Percentiles rank a stretch among this genome's conserved stretches.
These are phyloP conservation scores for Solanum arcanum DNA, from an alignment of 257 asterid genomes.

Conservation along the genomic window DNA sequence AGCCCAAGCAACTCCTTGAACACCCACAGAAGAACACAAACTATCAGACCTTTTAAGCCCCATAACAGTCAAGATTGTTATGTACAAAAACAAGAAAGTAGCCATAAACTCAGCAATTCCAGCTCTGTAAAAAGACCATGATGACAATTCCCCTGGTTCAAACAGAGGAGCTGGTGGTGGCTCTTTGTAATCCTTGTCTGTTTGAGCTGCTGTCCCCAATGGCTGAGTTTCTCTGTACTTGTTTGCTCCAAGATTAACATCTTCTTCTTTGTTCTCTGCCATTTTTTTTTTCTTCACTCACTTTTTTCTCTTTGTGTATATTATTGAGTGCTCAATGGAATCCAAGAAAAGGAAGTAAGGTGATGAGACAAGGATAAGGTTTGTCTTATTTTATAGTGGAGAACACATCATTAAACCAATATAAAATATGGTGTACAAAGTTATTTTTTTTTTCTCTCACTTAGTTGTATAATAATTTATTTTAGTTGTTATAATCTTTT, in stretches of 20 bases:
- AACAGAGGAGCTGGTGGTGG: constrained; percentile 58
- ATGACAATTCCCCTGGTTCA: constrained; percentile 53
- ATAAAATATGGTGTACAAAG: neutral
- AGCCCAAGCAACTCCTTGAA: constrained; percentile 48
- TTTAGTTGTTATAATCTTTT: neutral
- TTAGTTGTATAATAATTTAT: neutral
- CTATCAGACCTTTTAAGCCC: constrained; percentile 21
- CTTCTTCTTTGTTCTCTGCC: constrained; percentile 43
- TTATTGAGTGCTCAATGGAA: constrained; percentile 14
- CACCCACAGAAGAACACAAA: constrained; percentile 34
- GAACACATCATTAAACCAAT: neutral
- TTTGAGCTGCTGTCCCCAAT: constrained; percentile 39
- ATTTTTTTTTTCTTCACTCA: constrained; percentile 7
- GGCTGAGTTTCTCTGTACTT: constrained; percentile 35
- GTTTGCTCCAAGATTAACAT: constrained; percentile 42
- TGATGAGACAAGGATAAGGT: neutral
- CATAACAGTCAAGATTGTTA: constrained; percentile 37
- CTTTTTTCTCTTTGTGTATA: neutral
- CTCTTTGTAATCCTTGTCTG: constrained; percentile 46
- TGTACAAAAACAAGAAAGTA: constrained; percentile 41
- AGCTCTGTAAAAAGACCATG: constrained; percentile 75
- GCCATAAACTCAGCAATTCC: constrained; percentile 65
- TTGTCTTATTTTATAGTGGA: neutral
- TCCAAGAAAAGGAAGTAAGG: neutral
- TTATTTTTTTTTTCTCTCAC: neutral